Evolutionary conservation across 371 early-diverging fungal genomes (phyloP), one percentile per base, ranked within the genome.

Genomic region (Rhizopus sp.): DNA sequence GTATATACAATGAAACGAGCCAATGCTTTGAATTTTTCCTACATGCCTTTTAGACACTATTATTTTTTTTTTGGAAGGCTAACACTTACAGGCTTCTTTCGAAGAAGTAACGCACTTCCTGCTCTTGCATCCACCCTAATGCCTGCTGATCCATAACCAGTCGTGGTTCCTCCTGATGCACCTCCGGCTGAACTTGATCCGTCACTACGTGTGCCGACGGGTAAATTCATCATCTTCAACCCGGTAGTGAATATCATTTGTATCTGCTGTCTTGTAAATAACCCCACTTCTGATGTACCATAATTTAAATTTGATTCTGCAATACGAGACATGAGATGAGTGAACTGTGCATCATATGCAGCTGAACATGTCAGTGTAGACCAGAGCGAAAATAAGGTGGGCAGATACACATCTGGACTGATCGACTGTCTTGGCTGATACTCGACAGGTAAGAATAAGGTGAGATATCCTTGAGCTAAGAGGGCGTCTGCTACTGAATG

Each of bases 361-460:
- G 71, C 60, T 9, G 84, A 82, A 35, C 74, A 68, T 2, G 84
- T 82, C 16, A 86, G 70, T 47, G 84, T 74, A 5, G 89, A 84
- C 94, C 94, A 94, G 12, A 94, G 59, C 34, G 87, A 78, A 59
- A 93, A 93, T 8, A 93, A 59, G 1, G 90, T 90, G 15, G 93
- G 89, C 30, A 94, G 62, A 84, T 91, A 93, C n/a, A 72, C 79
- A 48, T 85, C 73, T 1, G 75, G 71, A 37, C 75, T 63, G 42
- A 73, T 62, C 40, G 75, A 69, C 39, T 66, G 53, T 52, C 62
- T 48, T 29, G 60, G n/a, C 10, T 64, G 41, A 48, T 66, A 50
- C 41, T 52, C 60, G 6, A 81, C 64, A 32, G 92, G 84, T 52
- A 91, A 69, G 65, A 94, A 69, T 50, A 86, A 70, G 29, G 72